Evolutionary conservation across 345 rosid species (phyloP).

Genomic region (Lepidium aucheri): DNA sequence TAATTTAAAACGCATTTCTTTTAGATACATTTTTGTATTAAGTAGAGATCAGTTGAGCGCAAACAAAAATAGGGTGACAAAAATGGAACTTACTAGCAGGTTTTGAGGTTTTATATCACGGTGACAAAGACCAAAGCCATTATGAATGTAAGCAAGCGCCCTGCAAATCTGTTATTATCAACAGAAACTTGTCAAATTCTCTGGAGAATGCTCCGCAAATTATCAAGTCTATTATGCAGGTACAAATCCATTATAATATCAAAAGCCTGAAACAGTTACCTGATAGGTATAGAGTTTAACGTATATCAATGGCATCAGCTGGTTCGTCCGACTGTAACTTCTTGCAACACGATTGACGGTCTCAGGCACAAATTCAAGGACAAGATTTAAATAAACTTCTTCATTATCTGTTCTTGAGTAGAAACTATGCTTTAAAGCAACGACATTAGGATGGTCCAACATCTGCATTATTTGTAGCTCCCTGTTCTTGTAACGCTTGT

Average conservation of each 20-base stretch:
- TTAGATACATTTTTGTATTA: not conserved
- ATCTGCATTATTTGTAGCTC: slow-evolving; percentile 93
- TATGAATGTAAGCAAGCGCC: slow-evolving; percentile 91
- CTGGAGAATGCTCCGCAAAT: not conserved
- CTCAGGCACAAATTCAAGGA: slow-evolving; percentile 89
- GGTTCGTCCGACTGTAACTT: slow-evolving; percentile 66
- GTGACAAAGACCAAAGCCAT: slow-evolving; percentile 82
- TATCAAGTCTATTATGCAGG: not conserved
- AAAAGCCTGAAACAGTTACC: slow-evolving; percentile 31
- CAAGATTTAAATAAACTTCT: slow-evolving; percentile 86
- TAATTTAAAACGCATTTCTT: not conserved
- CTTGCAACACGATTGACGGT: slow-evolving; percentile 75
- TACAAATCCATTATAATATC: not conserved
- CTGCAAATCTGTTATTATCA: slow-evolving; percentile 68
- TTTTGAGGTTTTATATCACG: slow-evolving; percentile 96
- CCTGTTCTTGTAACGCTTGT: slow-evolving; percentile 91
- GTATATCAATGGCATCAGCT: slow-evolving; percentile 84
- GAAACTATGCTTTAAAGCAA: slow-evolving; percentile 77
- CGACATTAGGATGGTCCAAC: slow-evolving; percentile 93
- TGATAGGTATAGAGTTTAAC: slow-evolving; percentile 91
- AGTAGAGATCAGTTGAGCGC: not conserved
- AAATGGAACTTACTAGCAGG: slow-evolving; percentile 55
- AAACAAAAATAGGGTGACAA: not conserved
- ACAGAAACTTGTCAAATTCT: slow-evolving; percentile 8
- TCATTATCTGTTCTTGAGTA: slow-evolving; percentile 81